A percentile compares a stretch with the other conserved stretches of the same genome.
These are phyloP conservation scores for Curvularia sp. DNA, from an alignment of 2,329 filamentous ascomycete genomes.

Conservation along the genomic window DNA sequence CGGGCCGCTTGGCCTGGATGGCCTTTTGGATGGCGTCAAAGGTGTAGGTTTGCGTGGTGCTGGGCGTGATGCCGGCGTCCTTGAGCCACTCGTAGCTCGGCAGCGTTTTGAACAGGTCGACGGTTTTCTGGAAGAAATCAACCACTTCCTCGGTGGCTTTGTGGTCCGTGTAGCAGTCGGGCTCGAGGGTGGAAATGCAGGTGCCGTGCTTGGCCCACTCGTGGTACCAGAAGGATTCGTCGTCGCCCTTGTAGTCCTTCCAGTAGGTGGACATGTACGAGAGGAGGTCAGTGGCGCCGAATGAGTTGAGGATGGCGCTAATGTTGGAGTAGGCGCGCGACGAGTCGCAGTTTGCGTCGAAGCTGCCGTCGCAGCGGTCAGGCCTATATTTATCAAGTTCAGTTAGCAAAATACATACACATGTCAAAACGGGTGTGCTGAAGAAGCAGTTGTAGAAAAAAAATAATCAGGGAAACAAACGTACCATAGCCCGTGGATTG, in stretches of 20 bases:
- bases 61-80: slow-evolving; percentile 67
- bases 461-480: too few relatives aligned
- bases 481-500: slow-evolving; percentile 73
- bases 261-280: slow-evolving; percentile 74
- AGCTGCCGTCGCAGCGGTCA: slow-evolving; percentile 71
- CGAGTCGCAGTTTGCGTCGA: slow-evolving; percentile 70
- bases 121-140: slow-evolving; percentile 72
- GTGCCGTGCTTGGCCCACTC: slow-evolving; percentile 78
- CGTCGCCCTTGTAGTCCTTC: slow-evolving; percentile 71
- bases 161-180: slow-evolving; percentile 68
- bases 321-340: slow-evolving; percentile 71
- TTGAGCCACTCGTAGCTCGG: slow-evolving; percentile 70
- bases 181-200: slow-evolving; percentile 73
- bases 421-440: not conserved
- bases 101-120: slow-evolving; percentile 70
- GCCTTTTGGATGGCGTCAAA: slow-evolving; percentile 65
- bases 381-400: slow-evolving; percentile 45
- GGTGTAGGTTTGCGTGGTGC: slow-evolving; percentile 64
- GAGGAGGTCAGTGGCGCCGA: slow-evolving; percentile 64
- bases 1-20: slow-evolving; percentile 61
- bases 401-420: not conserved
- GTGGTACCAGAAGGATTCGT: slow-evolving; percentile 72
- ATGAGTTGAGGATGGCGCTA: slow-evolving; percentile 64
- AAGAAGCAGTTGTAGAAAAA: not conserved
- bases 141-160: slow-evolving; percentile 68